Evolutionary conservation across 306 rosid genomes (phyloP).

Genomic region (Herpetospermum pedunculosum): DNA sequence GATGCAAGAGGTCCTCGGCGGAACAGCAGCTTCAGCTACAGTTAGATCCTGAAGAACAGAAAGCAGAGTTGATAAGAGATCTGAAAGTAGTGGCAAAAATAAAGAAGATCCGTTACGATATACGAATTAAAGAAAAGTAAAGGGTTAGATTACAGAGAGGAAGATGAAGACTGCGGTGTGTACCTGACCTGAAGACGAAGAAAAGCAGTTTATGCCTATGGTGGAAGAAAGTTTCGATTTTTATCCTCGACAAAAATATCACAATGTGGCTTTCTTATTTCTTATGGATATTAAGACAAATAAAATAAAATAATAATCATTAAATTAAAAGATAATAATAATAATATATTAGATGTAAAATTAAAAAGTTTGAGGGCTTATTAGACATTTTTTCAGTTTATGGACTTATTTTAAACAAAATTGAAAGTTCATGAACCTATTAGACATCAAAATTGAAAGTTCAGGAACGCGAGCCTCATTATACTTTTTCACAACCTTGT

Average conservation of each 20-base stretch:
- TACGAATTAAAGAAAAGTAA: background rate
- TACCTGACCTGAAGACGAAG: conserved; percentile 5
- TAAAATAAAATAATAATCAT: no score
- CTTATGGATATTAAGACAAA: no score
- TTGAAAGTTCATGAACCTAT: no score
- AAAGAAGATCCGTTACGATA: background rate
- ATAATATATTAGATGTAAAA: no score
- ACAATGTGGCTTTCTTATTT: background rate
- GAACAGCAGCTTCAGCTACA: background rate
- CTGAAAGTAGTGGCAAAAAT: background rate
- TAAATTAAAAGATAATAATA: no score
- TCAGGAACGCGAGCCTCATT: no score
- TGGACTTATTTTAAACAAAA: no score
- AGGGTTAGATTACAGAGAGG: background rate
- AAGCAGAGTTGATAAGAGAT: background rate
- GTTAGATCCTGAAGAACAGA: background rate
- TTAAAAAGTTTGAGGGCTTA: no score
- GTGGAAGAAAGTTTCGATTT: background rate
- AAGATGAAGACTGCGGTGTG: background rate
- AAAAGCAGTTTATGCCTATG: background rate
- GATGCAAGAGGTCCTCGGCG: background rate
- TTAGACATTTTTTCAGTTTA: no score
- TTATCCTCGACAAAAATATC: background rate
- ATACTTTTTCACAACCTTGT: no score
- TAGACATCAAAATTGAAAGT: no score